Percentiles rank a stretch among this genome's conserved stretches.
These are phyloP conservation scores for Dactylellina sp. DNA, from an alignment of 2,329 filamentous ascomycete genomes.

Conservation along the genomic window DNA sequence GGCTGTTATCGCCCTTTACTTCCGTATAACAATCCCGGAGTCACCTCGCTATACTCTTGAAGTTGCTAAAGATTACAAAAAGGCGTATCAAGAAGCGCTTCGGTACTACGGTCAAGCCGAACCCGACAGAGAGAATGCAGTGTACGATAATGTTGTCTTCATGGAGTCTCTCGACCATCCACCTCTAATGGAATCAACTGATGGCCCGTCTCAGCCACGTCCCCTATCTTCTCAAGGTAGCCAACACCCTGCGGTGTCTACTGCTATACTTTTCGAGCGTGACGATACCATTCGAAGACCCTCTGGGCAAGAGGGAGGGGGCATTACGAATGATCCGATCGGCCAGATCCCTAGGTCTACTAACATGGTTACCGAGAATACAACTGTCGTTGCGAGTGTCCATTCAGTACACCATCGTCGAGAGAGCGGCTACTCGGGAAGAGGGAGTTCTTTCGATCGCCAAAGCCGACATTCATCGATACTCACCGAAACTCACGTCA, in stretches of 20 bases:
- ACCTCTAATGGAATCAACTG: constrained; percentile 50
- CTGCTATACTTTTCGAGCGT: constrained; percentile 66
- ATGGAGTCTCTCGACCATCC: constrained; percentile 61
- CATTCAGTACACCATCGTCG: constrained; percentile 4
- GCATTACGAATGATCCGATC: neutral
- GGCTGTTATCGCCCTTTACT: constrained; percentile 73
- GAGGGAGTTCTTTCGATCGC: neutral
- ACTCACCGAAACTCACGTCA: neutral
- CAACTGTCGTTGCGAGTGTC: neutral
- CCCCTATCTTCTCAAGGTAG: constrained; percentile 3
- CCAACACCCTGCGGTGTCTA: neutral
- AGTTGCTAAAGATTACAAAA: constrained; percentile 72
- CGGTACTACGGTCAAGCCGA: constrained; percentile 71
- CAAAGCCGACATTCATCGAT: constrained; percentile 1
- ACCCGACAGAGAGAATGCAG: constrained; percentile 60
- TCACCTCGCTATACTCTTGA: constrained; percentile 75
- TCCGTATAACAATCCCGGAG: constrained; percentile 76
- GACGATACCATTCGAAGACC: neutral
- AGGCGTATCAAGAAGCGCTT: constrained; percentile 65
- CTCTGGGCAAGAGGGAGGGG: neutral
- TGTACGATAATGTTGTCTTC: constrained; percentile 62
- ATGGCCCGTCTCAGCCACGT: constrained; percentile 39
- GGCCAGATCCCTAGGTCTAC: neutral
- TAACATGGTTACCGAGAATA: neutral
- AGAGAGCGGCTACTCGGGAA: constrained; percentile 11